phyloP scores from a whole-genome alignment of 2,329 filamentous ascomycete species.

The Thielaviopsis cerberus region DNA sequence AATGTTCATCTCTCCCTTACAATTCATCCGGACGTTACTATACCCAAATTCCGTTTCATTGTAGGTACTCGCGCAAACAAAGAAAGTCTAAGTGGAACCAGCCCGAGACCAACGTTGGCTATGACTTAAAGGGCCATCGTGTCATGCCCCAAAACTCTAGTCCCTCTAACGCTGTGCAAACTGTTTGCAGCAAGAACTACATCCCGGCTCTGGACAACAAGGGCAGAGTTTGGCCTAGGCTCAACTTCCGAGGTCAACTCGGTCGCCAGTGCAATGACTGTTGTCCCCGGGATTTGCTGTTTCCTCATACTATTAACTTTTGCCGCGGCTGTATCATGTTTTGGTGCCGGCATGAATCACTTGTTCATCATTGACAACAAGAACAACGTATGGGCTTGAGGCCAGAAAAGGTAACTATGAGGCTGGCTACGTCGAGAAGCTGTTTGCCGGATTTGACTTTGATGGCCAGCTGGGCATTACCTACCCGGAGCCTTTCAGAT shows the following conservation, averaged over 20 bases:
- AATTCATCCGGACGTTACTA: neutral
- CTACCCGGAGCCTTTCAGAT: no score
- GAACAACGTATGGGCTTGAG: conserved; percentile 56
- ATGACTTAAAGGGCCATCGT: conserved; percentile 20
- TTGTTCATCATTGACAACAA: conserved; percentile 51
- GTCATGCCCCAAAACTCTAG: conserved; percentile 27
- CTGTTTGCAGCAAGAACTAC: conserved; percentile 48
- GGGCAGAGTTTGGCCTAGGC: conserved; percentile 40
- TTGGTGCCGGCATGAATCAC: conserved; percentile 52
- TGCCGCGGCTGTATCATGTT: conserved; percentile 43
- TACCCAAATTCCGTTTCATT: neutral
- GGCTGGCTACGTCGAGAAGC: conserved; percentile 35
- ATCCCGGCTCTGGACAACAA: conserved; percentile 41
- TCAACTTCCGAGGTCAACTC: conserved; percentile 37
- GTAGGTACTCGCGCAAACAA: conserved; percentile 18
- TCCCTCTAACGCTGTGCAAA: conserved; percentile 39
- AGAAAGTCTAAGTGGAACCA: conserved; percentile 16
- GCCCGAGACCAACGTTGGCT: conserved; percentile 31
- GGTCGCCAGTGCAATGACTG: conserved; percentile 32
- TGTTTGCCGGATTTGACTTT: conserved; percentile 23
- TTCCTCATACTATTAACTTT: conserved; percentile 25
- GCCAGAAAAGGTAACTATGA: conserved; percentile 66
- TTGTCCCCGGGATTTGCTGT: conserved; percentile 26
- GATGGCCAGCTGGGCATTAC: conserved; percentile 15
- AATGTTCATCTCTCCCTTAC: neutral